Evolutionary conservation across 768 basidiomycete genomes (phyloP), one percentile per base, ranked within the genome.

Genomic region (Psilocybe subaeruginosa): DNA sequence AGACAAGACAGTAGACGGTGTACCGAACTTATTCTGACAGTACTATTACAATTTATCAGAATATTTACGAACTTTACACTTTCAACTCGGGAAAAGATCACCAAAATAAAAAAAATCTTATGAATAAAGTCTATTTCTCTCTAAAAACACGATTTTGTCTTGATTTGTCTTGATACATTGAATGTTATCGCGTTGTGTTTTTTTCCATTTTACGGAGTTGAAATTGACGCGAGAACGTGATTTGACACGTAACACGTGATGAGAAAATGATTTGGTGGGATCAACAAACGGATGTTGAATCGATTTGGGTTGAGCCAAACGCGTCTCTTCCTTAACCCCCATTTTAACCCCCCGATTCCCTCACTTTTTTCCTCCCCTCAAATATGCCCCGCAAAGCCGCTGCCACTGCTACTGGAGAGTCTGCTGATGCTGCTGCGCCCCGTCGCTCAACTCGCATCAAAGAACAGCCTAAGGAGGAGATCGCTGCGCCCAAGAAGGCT

Each of bases 371-470:
- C n/a, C 48, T 47, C 41, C 17, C 54, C 60, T 39, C 31, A 27
- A 71, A 65, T 64, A 91, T 91, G 90, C 88, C 90, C 64, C 85
- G 89, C 69, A 91, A 90, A 84, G 81, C 88, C 52, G 84, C 84
- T 29, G 74, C 80, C 50, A 65, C 80, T 52, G 66, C 82, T 49
- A 61, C 80, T 37, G 71, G 72, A 2, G 79, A 75, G 23, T 71
- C 77, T 54, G 74, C 78, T 27, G 75, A 76, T 47, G 53, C 71
- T 8, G 60, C 74, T 4, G 80, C 78, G 69, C 89, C 89, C 39
- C 89, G 90, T 73, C 90, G 90, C 75, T 91, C 89, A 7, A 75
- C 83, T 33, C 87, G 90, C 68, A 90, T 92, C 76, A 91, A 91
- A 73, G 88, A 87, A 29, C 81, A 84, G 61, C 88, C 87, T 56